Evolutionary conservation across 2,329 filamentous ascomycete species (phyloP).

Genomic region (Paraphaeosphaeria minitans): DNA sequence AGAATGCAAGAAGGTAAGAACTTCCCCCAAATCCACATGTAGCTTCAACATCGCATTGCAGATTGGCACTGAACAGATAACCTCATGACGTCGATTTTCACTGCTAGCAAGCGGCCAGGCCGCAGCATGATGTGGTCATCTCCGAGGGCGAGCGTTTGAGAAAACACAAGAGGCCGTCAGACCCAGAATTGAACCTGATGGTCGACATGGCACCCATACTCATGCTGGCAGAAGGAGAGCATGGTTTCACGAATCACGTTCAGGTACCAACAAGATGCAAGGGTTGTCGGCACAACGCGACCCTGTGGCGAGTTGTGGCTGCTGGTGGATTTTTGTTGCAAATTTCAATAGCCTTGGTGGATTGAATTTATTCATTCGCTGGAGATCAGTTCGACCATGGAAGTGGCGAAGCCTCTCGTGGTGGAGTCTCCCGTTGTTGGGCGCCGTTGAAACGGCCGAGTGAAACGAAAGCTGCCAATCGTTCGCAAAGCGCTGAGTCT

Average conservation of each 20-base stretch:
- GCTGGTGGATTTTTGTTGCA: constrained; percentile 12
- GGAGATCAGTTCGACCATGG: constrained; percentile 2
- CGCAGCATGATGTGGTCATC: constrained; percentile 35
- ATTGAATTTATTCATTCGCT: constrained; percentile 19
- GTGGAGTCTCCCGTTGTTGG: not conserved
- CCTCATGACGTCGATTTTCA: constrained; percentile 31
- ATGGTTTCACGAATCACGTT: constrained; percentile 24
- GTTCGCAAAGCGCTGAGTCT: constrained; percentile 27
- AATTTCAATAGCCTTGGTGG: constrained; percentile 2
- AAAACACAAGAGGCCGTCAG: constrained; percentile 17
- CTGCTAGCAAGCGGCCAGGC: constrained; percentile 19
- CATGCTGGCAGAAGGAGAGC: constrained; percentile 16
- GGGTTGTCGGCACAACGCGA: constrained; percentile 14
- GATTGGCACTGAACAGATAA: constrained; percentile 7
- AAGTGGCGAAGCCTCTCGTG: constrained; percentile 24
- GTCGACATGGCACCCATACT: constrained; percentile 12
- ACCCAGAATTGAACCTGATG: constrained; percentile 11
- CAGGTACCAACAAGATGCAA: constrained; percentile 21
- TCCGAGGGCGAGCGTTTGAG: constrained; percentile 19
- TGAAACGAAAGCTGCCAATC: constrained; percentile 22
- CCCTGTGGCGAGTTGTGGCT: constrained; percentile 20
- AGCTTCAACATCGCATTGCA: not conserved
- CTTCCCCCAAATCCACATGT: not conserved
- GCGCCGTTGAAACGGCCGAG: constrained; percentile 31
- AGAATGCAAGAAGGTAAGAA: constrained; percentile 5